Percentiles rank a stretch among this genome's conserved stretches.
phyloP scores from a whole-genome alignment of 2,329 filamentous ascomycete species.

The Pseudogymnoascus sp. region DNA sequence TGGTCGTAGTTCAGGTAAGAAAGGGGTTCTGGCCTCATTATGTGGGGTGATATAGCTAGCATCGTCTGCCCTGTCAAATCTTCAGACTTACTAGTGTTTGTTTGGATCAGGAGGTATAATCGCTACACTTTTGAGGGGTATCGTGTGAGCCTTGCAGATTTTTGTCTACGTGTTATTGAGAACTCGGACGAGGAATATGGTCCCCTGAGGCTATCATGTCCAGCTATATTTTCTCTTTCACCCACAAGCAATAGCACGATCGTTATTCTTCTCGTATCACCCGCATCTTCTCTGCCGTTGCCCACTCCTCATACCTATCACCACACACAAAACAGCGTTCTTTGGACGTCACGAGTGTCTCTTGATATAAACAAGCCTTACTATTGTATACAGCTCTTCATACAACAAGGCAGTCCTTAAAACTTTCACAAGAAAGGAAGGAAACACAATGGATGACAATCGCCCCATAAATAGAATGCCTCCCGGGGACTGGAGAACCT shows the following conservation, averaged over 20 bases:
- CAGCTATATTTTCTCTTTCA: not conserved
- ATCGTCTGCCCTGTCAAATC: not conserved
- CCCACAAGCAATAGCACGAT: not conserved
- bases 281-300: not conserved
- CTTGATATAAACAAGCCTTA: not conserved
- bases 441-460: not conserved
- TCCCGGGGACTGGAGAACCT: not conserved
- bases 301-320: not conserved
- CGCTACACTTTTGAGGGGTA: not conserved
- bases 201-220: not conserved
- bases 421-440: not conserved
- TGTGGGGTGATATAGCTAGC: not conserved
- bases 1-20: not conserved
- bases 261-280: not conserved
- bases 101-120: not conserved
- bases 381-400: not conserved
- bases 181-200: not conserved
- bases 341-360: not conserved
- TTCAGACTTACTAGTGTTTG: not conserved
- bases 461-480: not conserved
- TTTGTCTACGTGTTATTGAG: not conserved
- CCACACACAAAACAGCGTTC: not conserved
- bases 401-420: not conserved
- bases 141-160: not conserved
- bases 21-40: not conserved